phyloP scores from a whole-genome alignment of 2,329 filamentous ascomycete species.

The Colletotrichum abscissum region DNA sequence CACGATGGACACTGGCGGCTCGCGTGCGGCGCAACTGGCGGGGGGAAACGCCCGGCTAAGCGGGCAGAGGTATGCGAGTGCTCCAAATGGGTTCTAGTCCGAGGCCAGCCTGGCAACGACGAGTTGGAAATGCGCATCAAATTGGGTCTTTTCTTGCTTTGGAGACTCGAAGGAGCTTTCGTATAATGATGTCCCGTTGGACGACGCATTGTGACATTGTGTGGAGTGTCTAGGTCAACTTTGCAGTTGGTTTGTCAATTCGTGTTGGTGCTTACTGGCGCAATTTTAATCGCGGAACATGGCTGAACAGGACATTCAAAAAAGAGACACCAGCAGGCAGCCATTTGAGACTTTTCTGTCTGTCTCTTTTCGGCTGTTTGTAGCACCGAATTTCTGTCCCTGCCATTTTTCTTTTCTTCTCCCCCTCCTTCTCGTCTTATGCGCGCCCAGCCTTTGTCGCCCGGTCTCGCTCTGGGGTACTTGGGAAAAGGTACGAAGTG shows the following conservation, averaged over 20 bases:
- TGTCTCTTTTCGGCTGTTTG: background rate
- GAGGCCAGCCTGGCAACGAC: background rate
- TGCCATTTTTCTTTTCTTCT: background rate
- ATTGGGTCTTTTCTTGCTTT: background rate
- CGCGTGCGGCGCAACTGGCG: background rate
- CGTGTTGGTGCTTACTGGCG: background rate
- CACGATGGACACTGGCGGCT: background rate
- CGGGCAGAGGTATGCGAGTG: background rate
- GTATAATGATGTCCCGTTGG: background rate
- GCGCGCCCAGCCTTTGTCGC: background rate
- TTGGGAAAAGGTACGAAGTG: background rate
- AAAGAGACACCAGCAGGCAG: background rate
- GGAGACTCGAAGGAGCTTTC: no score
- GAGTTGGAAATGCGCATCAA: background rate
- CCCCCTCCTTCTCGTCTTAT: background rate
- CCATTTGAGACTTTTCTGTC: background rate
- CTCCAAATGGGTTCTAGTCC: background rate
- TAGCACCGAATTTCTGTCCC: background rate
- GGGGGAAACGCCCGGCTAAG: conserved; percentile 23
- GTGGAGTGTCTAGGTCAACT: background rate
- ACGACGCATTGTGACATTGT: background rate
- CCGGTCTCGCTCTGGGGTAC: background rate
- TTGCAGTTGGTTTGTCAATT: background rate
- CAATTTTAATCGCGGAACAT: background rate
- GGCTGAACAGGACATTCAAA: background rate